Evolutionary conservation across 352 stramenopile species (phyloP).

Genomic region (Pythium volutum): DNA sequence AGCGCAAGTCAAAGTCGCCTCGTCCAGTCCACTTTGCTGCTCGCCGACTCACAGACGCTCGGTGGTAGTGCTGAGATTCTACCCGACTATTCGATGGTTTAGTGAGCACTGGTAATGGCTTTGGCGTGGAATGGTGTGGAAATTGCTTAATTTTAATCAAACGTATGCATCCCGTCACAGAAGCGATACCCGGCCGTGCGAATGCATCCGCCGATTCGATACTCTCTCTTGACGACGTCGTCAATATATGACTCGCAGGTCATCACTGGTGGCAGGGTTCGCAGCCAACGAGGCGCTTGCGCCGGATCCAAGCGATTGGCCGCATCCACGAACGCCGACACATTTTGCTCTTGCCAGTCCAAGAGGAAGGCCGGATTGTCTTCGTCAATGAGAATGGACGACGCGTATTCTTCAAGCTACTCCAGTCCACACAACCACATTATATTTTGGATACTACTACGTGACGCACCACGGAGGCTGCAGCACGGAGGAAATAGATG

Average conservation of each 20-base stretch:
- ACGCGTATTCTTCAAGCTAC: no score
- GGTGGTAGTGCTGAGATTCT: constrained; percentile 57
- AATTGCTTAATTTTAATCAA: neutral
- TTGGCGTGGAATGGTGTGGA: neutral
- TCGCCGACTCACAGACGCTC: constrained; percentile 51
- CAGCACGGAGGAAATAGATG: no score
- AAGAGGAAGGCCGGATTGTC: constrained; percentile 8
- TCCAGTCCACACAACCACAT: no score
- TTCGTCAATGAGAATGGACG: neutral
- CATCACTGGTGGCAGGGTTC: constrained; percentile 19
- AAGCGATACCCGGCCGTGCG: no score
- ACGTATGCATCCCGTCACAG: neutral
- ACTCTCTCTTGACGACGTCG: constrained; percentile 1
- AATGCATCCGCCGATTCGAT: no score
- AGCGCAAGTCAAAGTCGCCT: no score
- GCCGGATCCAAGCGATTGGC: constrained; percentile 17
- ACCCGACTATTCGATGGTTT: constrained; percentile 48
- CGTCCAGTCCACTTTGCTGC: no score
- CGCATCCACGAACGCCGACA: constrained; percentile 7
- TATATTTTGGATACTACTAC: no score
- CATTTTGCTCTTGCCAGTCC: constrained; percentile 11
- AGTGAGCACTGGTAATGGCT: no score
- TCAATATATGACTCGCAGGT: constrained; percentile 21
- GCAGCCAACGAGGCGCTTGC: constrained; percentile 15
- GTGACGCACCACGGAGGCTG: no score